A percentile compares a stretch with the other conserved stretches of the same genome.
Conservation (phyloP, 805 yeast genomes). For the Schizosaccharomyces cryophilus region DNA sequence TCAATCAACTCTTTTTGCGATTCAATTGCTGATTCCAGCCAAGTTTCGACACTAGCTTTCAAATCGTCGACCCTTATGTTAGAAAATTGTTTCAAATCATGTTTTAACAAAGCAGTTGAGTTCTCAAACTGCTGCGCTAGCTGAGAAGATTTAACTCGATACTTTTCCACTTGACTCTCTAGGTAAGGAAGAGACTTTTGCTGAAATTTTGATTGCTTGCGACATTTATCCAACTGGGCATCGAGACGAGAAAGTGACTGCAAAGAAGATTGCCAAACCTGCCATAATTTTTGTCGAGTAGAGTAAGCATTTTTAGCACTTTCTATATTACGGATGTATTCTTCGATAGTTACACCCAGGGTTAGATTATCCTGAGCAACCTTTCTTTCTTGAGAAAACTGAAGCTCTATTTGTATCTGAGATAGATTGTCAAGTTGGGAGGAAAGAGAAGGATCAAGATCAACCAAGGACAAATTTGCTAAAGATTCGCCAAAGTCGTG, state of each 20-base stretch:
- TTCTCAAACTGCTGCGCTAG: constrained; percentile 38
- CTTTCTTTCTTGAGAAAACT: constrained; percentile 51
- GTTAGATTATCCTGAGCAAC: constrained; percentile 70
- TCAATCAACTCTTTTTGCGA: constrained; percentile 50
- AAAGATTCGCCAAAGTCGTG: constrained; percentile 38
- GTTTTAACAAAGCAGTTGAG: constrained; percentile 39
- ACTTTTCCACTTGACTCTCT: constrained; percentile 32
- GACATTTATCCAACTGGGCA: constrained; percentile 21
- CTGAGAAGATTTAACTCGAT: constrained; percentile 27
- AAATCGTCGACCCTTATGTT: constrained; percentile 57
- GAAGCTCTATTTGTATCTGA: constrained; percentile 41
- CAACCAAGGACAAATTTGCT: constrained; percentile 43
- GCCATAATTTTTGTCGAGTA: constrained; percentile 37
- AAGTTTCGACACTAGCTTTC: constrained; percentile 70
- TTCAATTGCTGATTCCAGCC: constrained; percentile 72
- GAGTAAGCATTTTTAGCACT: constrained; percentile 51
- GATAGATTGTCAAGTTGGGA: constrained; percentile 48
- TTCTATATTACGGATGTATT: constrained; percentile 52
- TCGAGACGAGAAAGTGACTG: constrained; percentile 25
- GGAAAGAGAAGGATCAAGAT: constrained; percentile 40
- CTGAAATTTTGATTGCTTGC: constrained; percentile 26
- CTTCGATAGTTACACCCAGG: constrained; percentile 67
- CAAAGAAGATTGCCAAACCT: constrained; percentile 22
- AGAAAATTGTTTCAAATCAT: constrained; percentile 46
- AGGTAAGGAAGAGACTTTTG: constrained; percentile 36